Evolutionary conservation across 108 stramenopile genomes (phyloP).

Genomic region (Fistulifera solaris): DNA sequence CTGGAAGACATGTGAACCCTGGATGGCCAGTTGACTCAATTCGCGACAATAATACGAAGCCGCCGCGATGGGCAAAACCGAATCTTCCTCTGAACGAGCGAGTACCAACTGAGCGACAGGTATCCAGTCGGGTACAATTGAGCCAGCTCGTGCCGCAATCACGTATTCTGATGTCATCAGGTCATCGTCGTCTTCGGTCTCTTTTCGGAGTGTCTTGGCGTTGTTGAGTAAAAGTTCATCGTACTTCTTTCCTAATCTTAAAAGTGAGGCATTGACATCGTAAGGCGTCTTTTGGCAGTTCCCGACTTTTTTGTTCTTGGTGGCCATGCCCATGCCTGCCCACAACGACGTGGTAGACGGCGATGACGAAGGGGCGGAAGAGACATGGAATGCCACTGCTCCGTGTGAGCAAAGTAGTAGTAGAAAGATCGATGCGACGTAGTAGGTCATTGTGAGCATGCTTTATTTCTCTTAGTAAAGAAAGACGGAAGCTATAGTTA

Average conservation of each 20-base stretch:
- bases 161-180: conserved; percentile 42
- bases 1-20: conserved; percentile 48
- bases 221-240: conserved; percentile 38
- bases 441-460: too few species aligned
- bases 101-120: conserved; percentile 67
- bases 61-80: conserved; percentile 33
- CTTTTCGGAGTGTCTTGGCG: conserved; percentile 30
- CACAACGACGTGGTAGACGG: too few species aligned
- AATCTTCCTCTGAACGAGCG: conserved; percentile 24
- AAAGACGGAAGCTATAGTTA: too few species aligned
- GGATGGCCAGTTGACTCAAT: conserved; percentile 38
- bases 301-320: conserved; percentile 16
- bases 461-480: too few species aligned
- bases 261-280: conserved; percentile 49
- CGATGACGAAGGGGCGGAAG: too few species aligned
- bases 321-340: not conserved
- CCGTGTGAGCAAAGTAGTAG: too few species aligned
- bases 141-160: conserved; percentile 38
- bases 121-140: conserved; percentile 59
- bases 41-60: conserved; percentile 76
- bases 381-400: too few species aligned
- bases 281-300: conserved; percentile 18
- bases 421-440: too few species aligned
- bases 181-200: conserved; percentile 17
- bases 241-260: conserved; percentile 57